phyloP scores from a whole-genome alignment of 805 yeast genomes.

The Yarrowia bubula region DNA sequence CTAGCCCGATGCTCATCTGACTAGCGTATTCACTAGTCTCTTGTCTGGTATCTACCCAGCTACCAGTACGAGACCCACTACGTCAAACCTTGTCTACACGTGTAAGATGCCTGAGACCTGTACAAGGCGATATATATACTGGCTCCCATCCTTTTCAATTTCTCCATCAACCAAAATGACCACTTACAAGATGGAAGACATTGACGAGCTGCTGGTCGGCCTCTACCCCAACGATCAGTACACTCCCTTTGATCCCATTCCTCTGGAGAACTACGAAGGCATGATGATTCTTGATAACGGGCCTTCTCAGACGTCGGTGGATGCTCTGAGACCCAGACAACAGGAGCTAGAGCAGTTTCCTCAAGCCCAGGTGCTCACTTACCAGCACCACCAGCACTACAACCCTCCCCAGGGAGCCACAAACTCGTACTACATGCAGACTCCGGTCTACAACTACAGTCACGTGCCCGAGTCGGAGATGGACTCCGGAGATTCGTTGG shows the following conservation, averaged over 20 bases:
- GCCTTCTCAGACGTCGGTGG: not conserved
- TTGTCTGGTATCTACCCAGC: too few relatives aligned
- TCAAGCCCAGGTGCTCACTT: conserved; percentile 3
- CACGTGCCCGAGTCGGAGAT: not conserved
- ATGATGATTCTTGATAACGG: conserved; percentile 6
- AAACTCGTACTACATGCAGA: conserved; percentile 16
- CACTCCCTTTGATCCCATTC: conserved; percentile 1
- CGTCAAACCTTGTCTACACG: too few relatives aligned
- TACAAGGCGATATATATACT: too few relatives aligned
- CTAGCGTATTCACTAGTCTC: too few relatives aligned
- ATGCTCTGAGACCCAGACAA: not conserved
- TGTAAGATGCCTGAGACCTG: too few relatives aligned
- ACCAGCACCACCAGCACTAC: conserved; percentile 8
- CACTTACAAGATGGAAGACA: not conserved
- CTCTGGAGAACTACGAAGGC: not conserved
- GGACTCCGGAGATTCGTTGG: not conserved
- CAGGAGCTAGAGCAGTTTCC: not conserved
- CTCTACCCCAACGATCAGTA: not conserved
- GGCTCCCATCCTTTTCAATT: too few relatives aligned
- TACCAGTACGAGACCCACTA: too few relatives aligned
- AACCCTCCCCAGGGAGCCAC: not conserved
- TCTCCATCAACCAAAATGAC: not conserved
- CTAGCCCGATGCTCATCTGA: too few relatives aligned
- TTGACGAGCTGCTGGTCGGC: conserved; percentile 15
- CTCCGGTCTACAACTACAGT: conserved; percentile 4